phyloP scores from a whole-genome alignment of 768 basidiomycete genomes.

The Pulveroboletus sp. region DNA sequence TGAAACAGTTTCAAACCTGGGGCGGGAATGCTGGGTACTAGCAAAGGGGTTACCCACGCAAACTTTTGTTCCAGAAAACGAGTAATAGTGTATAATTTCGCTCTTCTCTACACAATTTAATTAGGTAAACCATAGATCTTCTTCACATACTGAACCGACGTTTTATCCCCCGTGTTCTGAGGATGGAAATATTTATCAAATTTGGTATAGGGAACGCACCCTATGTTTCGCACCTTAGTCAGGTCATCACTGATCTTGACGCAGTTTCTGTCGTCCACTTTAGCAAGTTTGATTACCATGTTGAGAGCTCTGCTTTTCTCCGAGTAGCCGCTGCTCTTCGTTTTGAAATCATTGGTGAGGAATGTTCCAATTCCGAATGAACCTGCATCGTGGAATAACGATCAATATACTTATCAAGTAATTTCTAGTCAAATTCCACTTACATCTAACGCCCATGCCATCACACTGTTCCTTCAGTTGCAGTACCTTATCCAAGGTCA shows the following conservation, averaged over 20 bases:
- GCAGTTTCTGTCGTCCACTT: conserved; percentile 70
- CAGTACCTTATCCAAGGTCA: conserved; percentile 70
- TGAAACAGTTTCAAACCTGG: no score
- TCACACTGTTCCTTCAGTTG: conserved; percentile 69
- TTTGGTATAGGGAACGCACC: not conserved
- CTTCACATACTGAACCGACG: conserved; percentile 61
- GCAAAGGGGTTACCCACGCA: no score
- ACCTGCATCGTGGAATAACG: conserved; percentile 40
- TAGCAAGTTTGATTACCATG: conserved; percentile 91
- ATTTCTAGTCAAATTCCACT: conserved; percentile 3
- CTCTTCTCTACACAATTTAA: not conserved
- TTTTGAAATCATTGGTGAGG: conserved; percentile 84
- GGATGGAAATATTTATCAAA: not conserved
- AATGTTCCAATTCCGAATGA: conserved; percentile 94
- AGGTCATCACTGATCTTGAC: conserved; percentile 94
- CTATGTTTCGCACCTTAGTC: conserved; percentile 54
- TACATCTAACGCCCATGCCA: conserved; percentile 69
- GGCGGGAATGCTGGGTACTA: no score
- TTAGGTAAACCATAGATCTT: conserved; percentile 10
- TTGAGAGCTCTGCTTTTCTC: conserved; percentile 81
- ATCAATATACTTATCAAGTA: not conserved
- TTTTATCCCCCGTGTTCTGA: conserved; percentile 68
- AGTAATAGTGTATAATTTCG: no score
- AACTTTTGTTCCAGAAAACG: no score
- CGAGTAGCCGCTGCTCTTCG: conserved; percentile 38